Evolutionary conservation across 306 rosid genomes (phyloP).

Genomic region (Sesbania bispinosa): DNA sequence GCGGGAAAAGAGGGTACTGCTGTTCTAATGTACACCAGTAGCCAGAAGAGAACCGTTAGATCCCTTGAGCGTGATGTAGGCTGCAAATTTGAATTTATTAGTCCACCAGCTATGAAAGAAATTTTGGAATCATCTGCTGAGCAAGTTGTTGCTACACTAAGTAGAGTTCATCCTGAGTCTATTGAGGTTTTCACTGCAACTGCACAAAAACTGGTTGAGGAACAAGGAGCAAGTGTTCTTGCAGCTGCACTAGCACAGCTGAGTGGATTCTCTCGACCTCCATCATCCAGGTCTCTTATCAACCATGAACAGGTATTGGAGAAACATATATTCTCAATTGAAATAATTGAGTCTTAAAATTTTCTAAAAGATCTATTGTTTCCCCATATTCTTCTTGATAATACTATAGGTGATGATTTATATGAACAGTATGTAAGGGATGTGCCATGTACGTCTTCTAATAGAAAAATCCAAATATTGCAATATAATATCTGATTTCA

Average conservation of each 20-base stretch:
- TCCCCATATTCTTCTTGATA: background rate
- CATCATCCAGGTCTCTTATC: conserved; percentile 85
- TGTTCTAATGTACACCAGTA: conserved; percentile 69
- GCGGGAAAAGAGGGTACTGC: conserved; percentile 91
- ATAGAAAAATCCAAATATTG: background rate
- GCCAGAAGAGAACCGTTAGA: conserved; percentile 85
- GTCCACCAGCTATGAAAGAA: conserved; percentile 65
- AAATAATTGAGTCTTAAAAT: background rate
- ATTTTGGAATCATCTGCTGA: conserved; percentile 76
- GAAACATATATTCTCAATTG: conserved; percentile 4
- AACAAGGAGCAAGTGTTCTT: conserved; percentile 80
- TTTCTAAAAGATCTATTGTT: background rate
- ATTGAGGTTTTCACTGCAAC: conserved; percentile 77
- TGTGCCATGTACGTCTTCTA: background rate
- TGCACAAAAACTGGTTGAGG: conserved; percentile 78
- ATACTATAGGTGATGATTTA: background rate
- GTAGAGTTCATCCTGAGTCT: conserved; percentile 87
- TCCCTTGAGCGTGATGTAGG: conserved; percentile 94
- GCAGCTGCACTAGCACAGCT: conserved; percentile 98
- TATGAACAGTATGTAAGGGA: background rate
- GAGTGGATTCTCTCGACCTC: conserved; percentile 93
- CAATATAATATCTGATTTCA: background rate
- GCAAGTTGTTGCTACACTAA: conserved; percentile 70
- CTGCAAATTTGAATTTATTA: conserved; percentile 71
- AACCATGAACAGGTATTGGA: conserved; percentile 78